These are phyloP conservation scores for Geranium rotundifolium DNA, from an alignment of 345 rosid genomes.

Conservation along the genomic window DNA sequence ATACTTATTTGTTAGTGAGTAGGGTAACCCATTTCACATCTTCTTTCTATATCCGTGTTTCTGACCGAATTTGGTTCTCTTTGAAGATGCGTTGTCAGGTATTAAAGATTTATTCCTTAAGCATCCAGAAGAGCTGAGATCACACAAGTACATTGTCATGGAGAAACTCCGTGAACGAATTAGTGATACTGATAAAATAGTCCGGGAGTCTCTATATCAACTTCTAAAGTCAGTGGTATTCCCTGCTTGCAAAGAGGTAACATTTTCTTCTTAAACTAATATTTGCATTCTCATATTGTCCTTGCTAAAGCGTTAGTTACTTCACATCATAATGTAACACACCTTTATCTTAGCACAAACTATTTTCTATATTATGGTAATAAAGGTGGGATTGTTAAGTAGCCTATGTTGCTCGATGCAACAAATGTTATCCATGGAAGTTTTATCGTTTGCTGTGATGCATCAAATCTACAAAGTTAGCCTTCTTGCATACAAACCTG, in stretches of 20 bases:
- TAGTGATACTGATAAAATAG: constrained; percentile 51
- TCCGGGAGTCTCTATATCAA: constrained; percentile 49
- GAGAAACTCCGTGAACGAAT: constrained; percentile 62
- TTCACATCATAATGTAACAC: not conserved
- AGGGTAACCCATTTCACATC: too few species aligned
- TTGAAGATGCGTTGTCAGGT: constrained; percentile 67
- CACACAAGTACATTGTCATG: constrained; percentile 42
- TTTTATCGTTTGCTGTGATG: too few species aligned
- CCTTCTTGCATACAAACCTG: too few species aligned
- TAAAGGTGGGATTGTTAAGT: not conserved
- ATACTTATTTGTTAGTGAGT: not conserved
- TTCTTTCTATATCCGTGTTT: not conserved
- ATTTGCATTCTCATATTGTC: not conserved
- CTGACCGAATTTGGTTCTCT: constrained; percentile 6
- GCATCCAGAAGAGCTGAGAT: constrained; percentile 56
- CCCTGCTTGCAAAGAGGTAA: constrained; percentile 68
- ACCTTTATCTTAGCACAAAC: not conserved
- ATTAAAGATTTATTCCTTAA: constrained; percentile 52
- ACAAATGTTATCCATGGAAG: not conserved
- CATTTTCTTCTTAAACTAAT: constrained; percentile 3
- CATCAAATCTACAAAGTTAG: too few species aligned
- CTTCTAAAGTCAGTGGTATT: constrained; percentile 51
- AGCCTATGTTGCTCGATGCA: not conserved
- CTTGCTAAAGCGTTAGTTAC: not conserved
- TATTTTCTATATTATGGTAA: too few species aligned